These are phyloP conservation scores for Phalaenopsis aphrodite DNA, from an alignment of 106 monocot genomes.

Conservation along the genomic window DNA sequence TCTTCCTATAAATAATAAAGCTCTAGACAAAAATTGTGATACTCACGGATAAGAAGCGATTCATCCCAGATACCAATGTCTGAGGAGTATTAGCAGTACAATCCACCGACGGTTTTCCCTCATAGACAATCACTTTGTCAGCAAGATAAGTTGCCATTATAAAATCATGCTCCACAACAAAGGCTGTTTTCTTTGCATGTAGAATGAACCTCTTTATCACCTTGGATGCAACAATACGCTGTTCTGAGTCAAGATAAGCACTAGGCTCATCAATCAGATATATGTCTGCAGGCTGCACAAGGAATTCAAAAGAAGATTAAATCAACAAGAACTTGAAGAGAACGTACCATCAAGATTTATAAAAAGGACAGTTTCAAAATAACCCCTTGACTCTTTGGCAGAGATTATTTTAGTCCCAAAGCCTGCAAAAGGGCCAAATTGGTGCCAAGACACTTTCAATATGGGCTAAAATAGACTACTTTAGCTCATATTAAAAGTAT, in stretches of 20 bases:
- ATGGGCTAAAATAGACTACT: too few relatives aligned
- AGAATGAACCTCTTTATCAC: conserved; percentile 98
- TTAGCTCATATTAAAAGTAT: too few relatives aligned
- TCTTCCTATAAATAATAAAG: too few relatives aligned
- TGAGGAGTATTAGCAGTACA: conserved; percentile 83
- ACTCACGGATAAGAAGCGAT: conserved; percentile 91
- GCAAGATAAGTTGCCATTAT: conserved; percentile 98
- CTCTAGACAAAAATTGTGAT: not conserved
- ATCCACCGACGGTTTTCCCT: conserved; percentile 84
- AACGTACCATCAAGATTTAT: not conserved
- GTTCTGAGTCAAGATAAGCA: conserved; percentile 97
- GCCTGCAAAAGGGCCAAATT: too few relatives aligned
- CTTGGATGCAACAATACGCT: conserved; percentile 95
- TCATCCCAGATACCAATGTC: conserved; percentile 97
- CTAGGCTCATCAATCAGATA: conserved; percentile 99
- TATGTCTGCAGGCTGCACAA: conserved; percentile 89
- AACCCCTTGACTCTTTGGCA: too few relatives aligned
- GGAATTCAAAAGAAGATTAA: not conserved
- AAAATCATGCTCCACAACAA: conserved; percentile 97
- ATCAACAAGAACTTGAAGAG: not conserved
- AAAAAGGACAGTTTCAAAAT: not conserved
- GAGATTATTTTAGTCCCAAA: too few relatives aligned
- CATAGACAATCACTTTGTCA: conserved; percentile 96
- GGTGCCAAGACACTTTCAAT: too few relatives aligned
- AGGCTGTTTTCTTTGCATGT: conserved; percentile 98